phyloP scores from a whole-genome alignment of 495 filamentous ascomycete genomes.

The Penicillium nucicola region DNA sequence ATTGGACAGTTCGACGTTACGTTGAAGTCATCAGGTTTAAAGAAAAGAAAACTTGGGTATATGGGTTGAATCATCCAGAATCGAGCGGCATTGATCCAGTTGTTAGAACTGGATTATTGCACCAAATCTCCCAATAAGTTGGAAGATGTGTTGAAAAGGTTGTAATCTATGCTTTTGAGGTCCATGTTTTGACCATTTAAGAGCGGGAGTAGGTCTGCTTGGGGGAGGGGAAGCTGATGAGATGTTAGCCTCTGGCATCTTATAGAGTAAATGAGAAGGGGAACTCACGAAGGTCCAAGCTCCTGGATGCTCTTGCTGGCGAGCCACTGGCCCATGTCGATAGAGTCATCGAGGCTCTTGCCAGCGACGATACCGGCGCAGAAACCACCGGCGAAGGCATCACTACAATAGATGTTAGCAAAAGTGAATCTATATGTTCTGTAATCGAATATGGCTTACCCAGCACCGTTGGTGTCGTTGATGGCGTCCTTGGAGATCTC shows the following conservation, averaged over 20 bases:
- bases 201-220: conserved; percentile 68
- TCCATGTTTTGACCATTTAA: conserved; percentile 19
- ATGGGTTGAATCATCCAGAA: conserved; percentile 49
- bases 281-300: conserved; percentile 85
- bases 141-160: conserved; percentile 17
- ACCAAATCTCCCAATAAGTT: conserved; percentile 17
- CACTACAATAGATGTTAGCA: conserved; percentile 47
- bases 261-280: neutral
- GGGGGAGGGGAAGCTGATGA: conserved; percentile 71
- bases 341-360: conserved; percentile 66
- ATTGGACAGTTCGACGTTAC: conserved; percentile 34
- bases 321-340: conserved; percentile 95
- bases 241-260: conserved; percentile 4
- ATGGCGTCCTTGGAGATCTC: conserved; percentile 71
- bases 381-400: conserved; percentile 96
- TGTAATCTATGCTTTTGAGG: conserved; percentile 17
- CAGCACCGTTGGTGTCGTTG: conserved; percentile 93
- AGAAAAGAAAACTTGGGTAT: conserved; percentile 34
- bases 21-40: conserved; percentile 21
- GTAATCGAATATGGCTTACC: conserved; percentile 44
- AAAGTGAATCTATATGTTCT: neutral
- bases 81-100: conserved; percentile 16
- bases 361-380: conserved; percentile 82
- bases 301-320: conserved; percentile 89
- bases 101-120: conserved; percentile 8